Evolutionary conservation across 371 early-diverging fungal genomes (phyloP).

Genomic region (Choanephora cucurbitarum): DNA sequence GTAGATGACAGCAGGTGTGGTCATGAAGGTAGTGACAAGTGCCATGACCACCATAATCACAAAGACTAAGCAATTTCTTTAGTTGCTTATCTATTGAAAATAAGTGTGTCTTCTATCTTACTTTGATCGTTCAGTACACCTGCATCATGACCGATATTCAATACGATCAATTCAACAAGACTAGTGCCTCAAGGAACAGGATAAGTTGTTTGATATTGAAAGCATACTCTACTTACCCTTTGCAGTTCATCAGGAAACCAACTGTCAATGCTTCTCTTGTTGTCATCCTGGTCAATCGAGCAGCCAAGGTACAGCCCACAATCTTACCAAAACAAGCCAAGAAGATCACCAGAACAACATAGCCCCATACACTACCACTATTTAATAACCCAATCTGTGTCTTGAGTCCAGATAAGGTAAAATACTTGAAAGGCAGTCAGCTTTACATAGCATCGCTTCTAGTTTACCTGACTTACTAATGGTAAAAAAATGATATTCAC

Average conservation of each 20-base stretch:
- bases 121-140: conserved; percentile 71
- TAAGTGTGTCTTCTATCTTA: conserved; percentile 11
- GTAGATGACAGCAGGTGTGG: conserved; percentile 57
- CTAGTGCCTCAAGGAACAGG: too few relatives aligned
- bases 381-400: conserved; percentile 77
- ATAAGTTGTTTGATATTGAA: too few relatives aligned
- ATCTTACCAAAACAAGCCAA: conserved; percentile 86
- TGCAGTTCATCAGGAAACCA: conserved; percentile 93
- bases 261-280: conserved; percentile 85
- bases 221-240: conserved; percentile 61
- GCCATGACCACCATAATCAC: conserved; percentile 90
- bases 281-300: conserved; percentile 63
- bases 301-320: conserved; percentile 75
- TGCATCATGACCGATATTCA: conserved; percentile 86
- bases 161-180: conserved; percentile 89
- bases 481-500: conserved; percentile 85
- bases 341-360: conserved; percentile 72
- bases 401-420: conserved; percentile 89
- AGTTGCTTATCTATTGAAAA: too few relatives aligned
- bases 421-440: too few relatives aligned
- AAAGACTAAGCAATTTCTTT: too few relatives aligned
- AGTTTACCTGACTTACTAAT: too few relatives aligned
- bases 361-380: conserved; percentile 73
- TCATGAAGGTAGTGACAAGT: conserved; percentile 76
- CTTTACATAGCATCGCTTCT: too few relatives aligned